Evolutionary conservation across 208 protist species (phyloP).

Genomic region (Trypanosoma vivax): DNA sequence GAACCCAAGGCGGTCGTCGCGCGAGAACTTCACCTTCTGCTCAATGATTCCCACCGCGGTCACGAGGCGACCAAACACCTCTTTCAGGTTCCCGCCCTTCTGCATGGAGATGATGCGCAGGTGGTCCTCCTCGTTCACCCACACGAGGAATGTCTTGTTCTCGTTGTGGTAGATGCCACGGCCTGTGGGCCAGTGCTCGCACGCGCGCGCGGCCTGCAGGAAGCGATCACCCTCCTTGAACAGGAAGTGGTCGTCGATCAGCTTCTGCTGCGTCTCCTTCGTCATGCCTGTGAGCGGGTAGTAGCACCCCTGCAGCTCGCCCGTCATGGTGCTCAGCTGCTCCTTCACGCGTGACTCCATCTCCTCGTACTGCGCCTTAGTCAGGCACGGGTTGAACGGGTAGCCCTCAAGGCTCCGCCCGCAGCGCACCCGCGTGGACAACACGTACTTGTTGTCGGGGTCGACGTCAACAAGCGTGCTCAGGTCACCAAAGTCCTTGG

Average conservation of each 20-base stretch:
- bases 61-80: constrained; percentile 40
- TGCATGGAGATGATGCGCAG: constrained; percentile 58
- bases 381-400: constrained; percentile 36
- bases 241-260: constrained; percentile 43
- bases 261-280: constrained; percentile 42
- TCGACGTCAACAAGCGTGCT: constrained; percentile 24
- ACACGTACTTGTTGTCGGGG: constrained; percentile 37
- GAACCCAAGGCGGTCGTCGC: constrained; percentile 33
- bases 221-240: constrained; percentile 63
- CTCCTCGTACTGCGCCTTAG: constrained; percentile 26
- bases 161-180: constrained; percentile 64
- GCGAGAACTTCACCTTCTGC: constrained; percentile 30
- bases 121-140: constrained; percentile 65
- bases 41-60: constrained; percentile 21
- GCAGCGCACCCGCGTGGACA: constrained; percentile 38
- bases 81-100: constrained; percentile 43
- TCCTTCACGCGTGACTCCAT: constrained; percentile 27
- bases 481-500: constrained; percentile 34
- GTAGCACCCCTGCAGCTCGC: constrained; percentile 39
- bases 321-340: constrained; percentile 22
- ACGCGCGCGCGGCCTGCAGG: constrained; percentile 41
- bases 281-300: constrained; percentile 42
- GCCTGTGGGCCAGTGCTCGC: constrained; percentile 45
- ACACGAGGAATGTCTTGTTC: constrained; percentile 48
- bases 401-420: constrained; percentile 36